Evolutionary conservation across 306 rosid genomes (phyloP), one percentile per base, ranked within the genome.

Genomic region (Urtica urens): DNA sequence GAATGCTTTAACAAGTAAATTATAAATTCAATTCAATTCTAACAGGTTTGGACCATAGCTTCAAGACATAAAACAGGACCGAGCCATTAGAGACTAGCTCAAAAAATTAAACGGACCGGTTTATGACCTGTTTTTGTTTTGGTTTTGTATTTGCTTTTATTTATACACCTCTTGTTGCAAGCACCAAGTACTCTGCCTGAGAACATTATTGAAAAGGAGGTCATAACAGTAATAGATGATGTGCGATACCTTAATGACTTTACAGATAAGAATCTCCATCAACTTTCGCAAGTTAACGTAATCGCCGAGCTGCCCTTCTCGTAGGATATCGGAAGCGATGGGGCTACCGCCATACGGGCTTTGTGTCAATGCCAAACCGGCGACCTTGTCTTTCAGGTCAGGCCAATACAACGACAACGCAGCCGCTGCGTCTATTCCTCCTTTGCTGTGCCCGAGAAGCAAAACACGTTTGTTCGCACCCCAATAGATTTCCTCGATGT

Each of bases 291-390:
- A 20, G 64, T 92, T 92, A 26, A 92, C 92, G 69, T 81, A 90
- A 68, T 92, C 99, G 8, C 99, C 94, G 53, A 92, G 87, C 68
- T 92, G 99, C 55, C 99, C 99, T 71, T 82, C 93, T 44, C 96
- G 81, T 64, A 92, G 74, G 60, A 85, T 84, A 73, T 85, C 99
- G 1, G 99, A 85, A 51, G 99, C 96, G 57, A 85, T 85, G 21
- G 99, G 96, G 66, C 86, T 85, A 48, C 99, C 99, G 21, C 99
- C 96, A 60, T 85, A 92, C n/a, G 99, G 99, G 63, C 99, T 92
- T 55, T 92, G 99, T 13, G 94, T 82, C 45, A 92, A 72, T 13
- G 56, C 96, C 70, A 92, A 75, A 13, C 99, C 99, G 3, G 99
- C 96, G 41, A 85, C 99, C 64, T 92, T 92, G 69, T 82, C 96